Conservation (phyloP, 1,139 yeast genomes). For the Protomyces macrosporus region DNA sequence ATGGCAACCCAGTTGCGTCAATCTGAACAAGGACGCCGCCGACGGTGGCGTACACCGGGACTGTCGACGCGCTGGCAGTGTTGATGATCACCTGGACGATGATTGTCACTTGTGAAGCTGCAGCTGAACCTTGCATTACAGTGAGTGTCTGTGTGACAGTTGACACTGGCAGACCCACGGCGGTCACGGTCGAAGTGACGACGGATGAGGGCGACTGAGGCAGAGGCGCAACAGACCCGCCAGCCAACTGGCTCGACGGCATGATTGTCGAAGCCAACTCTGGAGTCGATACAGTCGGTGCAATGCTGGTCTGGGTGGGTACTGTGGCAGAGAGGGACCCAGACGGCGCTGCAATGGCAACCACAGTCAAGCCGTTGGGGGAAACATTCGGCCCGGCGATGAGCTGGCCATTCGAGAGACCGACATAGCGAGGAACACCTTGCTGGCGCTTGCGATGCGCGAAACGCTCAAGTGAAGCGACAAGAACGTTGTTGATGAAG, state of each 20-base stretch:
- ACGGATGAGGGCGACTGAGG: background rate
- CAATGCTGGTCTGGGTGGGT: background rate
- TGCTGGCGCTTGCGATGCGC: background rate
- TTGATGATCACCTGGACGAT: background rate
- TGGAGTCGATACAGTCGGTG: background rate
- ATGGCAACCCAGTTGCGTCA: background rate
- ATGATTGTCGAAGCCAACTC: background rate
- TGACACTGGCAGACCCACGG: background rate
- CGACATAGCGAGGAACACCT: background rate
- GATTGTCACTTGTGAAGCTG: background rate
- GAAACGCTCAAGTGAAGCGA: background rate
- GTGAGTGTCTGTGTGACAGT: background rate
- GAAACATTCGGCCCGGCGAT: background rate
- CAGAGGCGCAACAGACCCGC: background rate
- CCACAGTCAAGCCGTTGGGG: background rate
- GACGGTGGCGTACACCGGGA: background rate
- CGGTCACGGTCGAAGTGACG: background rate
- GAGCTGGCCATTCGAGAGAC: background rate
- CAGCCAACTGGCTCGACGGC: background rate
- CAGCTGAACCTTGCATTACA: background rate
- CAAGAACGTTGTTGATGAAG: background rate
- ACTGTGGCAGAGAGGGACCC: background rate
- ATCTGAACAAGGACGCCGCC: background rate
- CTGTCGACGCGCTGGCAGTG: background rate
- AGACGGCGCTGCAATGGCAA: background rate